Base-by-base conservation (phyloP, 805 yeast species). In the Pichia exigua region DNA sequence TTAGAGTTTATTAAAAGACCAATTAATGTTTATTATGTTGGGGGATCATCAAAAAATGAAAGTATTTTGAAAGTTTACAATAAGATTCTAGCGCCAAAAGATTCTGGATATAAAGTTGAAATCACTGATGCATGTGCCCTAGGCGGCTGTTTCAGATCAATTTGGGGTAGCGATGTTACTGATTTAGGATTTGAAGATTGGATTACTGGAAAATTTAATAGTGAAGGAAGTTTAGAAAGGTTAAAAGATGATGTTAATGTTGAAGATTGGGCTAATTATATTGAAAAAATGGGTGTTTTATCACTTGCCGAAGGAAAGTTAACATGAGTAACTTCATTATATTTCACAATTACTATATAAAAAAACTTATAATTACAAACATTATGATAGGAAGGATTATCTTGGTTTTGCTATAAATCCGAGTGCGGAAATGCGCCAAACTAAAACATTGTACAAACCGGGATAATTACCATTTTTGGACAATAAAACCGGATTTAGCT, bases 71-170 rank as follows among this genome's bases (percentile, higher is more conserved):
- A 69, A 21, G 83, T 79, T 57, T 84, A 87, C 72, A 81, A 90
- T 12, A 72, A 82, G 13, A 81, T 90, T 9, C 66, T 90, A 38
- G 91, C 90, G 6, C 81, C 87, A 0, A 62, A 70, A 24, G 67
- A 73, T 1, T 94, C 91, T 1, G 81, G 85, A 55, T 87, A 68
- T 64, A 78, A 80, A 54, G 82, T 85, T 40, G 90, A 87, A 60
- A 78, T 87, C 45, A 81, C 92, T 9, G 90, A 90, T 67, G 94
- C 96, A 1, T 90, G 97, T 74, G 97, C 96, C 0, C 66, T 87
- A 38, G 97, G 97, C 26, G 96, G 96, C 4, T 92, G 95, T 42
- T 87, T 77, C 68, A 85, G 87, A 63, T 92, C 96, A 1, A 72
- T 83, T 46, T 89, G 95, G 95, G 49, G 68, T 68, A 51, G 75